Evolutionary conservation across 1,284 basidiomycete genomes (phyloP), one percentile per base, ranked within the genome.

Genomic region (Singerocomus inundabilis): DNA sequence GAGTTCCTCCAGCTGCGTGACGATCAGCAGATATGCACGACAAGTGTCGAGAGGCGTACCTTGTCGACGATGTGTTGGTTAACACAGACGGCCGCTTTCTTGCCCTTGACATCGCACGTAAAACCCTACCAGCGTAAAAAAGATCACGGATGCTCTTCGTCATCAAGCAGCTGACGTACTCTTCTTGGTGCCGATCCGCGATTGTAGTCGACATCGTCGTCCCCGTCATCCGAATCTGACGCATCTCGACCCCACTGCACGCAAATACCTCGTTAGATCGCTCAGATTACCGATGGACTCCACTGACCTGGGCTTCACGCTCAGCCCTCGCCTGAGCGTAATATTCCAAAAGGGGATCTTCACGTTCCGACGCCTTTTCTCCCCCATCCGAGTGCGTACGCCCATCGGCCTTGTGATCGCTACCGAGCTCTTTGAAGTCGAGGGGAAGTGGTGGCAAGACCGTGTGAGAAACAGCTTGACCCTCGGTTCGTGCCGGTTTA

Each of bases 51-150:
- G n/a, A 24, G 34, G 13, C 56, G 21, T 55, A 80, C 85, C 75
- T 82, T 86, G 60, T 84, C 81, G 39, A 88, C 72, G 42, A 89
- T 75, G 58, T 83, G 79, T 62, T 87, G 81, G 60, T 89, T 89
- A 5, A 70, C 68, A 56, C 78, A 81, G 6, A 6, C 52, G 49
- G 24, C 51, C 55, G 44, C 55, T 49, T 66, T 62, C 1, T 51
- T 54, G 36, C 70, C 70, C 56, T 76, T 76, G 25, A 64, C 66
- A 57, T 89, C 85, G 61, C 84, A 86, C 10, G 80, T 68, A 64
- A 79, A 88, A 30, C 77, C 77, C 82, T 84, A 49, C 12, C 37
- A 34, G 6, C 24, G 8, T 9, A 39, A 13, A 21, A 26, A 38
- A 18, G 1, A 24, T 48, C 21, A 25, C 4, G 6, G 30, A 5